Conservation (phyloP, 2,329 filamentous ascomycete species). For the Neobulgaria alba region DNA sequence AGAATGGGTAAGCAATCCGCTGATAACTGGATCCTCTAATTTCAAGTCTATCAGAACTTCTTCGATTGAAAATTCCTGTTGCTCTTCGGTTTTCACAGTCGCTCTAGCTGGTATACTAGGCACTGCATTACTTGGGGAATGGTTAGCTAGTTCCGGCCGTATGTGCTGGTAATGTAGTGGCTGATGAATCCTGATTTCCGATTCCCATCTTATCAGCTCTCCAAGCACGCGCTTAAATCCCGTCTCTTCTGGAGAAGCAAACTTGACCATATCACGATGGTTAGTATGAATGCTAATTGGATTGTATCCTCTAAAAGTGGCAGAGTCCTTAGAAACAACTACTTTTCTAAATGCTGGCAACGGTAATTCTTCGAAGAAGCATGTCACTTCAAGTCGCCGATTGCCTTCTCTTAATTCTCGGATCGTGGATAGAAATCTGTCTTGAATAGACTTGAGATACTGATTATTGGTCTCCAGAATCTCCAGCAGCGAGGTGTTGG, state of each 20-base stretch:
- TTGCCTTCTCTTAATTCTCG: constrained; percentile 4
- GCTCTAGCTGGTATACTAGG: too few relatives aligned
- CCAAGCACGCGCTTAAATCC: constrained; percentile 4
- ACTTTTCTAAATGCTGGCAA: constrained; percentile 16
- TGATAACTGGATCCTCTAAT: too few relatives aligned
- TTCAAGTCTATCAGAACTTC: too few relatives aligned
- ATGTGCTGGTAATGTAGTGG: too few relatives aligned
- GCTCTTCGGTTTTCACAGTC: too few relatives aligned
- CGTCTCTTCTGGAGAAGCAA: constrained; percentile 9
- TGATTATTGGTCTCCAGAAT: constrained; percentile 24
- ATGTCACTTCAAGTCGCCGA: constrained; percentile 22
- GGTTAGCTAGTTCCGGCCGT: too few relatives aligned
- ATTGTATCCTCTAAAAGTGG: constrained; percentile 26
- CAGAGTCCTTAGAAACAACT: constrained; percentile 28
- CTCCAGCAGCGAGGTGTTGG: constrained; percentile 27
- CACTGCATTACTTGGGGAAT: too few relatives aligned
- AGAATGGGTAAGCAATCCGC: too few relatives aligned
- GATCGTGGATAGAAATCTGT: constrained; percentile 17
- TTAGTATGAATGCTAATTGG: constrained; percentile 13
- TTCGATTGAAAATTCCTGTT: too few relatives aligned
- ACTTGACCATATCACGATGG: constrained; percentile 30
- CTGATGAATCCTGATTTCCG: too few relatives aligned
- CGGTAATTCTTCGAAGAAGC: constrained; percentile 32
- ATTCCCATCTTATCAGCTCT: constrained; percentile 6
- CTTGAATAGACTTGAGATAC: constrained; percentile 21